Evolutionary conservation across 768 basidiomycete genomes (phyloP), one percentile per base, ranked within the genome.

Genomic region (Lentinula sp.): DNA sequence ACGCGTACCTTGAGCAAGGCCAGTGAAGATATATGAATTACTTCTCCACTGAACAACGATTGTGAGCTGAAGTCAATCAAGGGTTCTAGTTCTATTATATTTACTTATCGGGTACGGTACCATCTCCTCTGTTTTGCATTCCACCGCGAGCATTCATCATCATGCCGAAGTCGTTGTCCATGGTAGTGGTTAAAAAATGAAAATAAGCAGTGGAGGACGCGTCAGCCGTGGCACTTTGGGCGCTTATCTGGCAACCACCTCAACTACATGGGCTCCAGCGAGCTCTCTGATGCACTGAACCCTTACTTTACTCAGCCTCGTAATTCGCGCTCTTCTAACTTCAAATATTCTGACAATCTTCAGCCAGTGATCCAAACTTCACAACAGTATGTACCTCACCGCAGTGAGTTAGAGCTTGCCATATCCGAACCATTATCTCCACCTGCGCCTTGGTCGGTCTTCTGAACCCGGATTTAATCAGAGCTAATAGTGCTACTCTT

Each of bases 11-110:
- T 99, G 56, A 99, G 80, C 15, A 99, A 80, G n/a, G 97, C 97
- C 2, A 99, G 77, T 8, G 94, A 95, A 16, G 95, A 97, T 68
- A 99, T 98, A 74, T 98, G 94, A 65, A 98, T 95, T 69, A 93
- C 90, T 78, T 94, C 92, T 71, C 92, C 92, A 70, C 91, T 94
- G 63, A 34, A 2, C 57, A 56, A 51, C n/a, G 37, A 68, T 53
- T 59, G 45, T 34, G 9, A 63, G 51, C 60, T 50, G 48, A 13
- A 61, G 9, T 43, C 15, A 10, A 32, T 15, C 16, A n/a, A 42
- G 13, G 15, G 11, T 16, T 11, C 37, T 9, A 56, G 15, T 42
- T n/a, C 60, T 50, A 37, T 4, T 50, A 60, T 35, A 68, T 80
- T 52, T 65, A 91, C 91, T 90, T 93, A 80, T 93, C 91, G 52